Evolutionary conservation across 2,329 filamentous ascomycete species (phyloP).

Genomic region (Zymoseptoria crescenta): DNA sequence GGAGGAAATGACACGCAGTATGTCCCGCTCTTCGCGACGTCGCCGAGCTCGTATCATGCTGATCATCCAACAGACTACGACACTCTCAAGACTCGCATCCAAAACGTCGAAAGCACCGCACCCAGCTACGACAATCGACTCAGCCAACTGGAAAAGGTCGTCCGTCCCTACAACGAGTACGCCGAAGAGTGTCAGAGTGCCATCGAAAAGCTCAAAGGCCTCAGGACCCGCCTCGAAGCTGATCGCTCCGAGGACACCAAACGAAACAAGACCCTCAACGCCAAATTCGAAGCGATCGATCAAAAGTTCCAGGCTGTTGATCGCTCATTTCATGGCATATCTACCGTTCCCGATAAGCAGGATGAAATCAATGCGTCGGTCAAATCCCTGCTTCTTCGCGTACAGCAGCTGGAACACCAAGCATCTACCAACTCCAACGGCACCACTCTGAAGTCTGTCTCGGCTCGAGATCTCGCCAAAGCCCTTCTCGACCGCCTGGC

Average conservation of each 20-base stretch:
- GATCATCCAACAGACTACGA: constrained; percentile 2
- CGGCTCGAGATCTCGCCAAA: neutral
- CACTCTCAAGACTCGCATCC: constrained; percentile 1
- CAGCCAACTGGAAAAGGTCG: neutral
- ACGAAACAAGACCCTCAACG: constrained; percentile 33
- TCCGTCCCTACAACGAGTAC: neutral
- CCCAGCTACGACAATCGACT: neutral
- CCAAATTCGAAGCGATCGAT: constrained; percentile 30
- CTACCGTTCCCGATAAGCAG: neutral
- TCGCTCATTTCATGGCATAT: constrained; percentile 23
- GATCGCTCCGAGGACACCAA: neutral
- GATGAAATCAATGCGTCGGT: neutral
- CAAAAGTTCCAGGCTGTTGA: constrained; percentile 22
- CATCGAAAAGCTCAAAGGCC: constrained; percentile 7
- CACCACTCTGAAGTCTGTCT: neutral
- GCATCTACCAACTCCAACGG: neutral
- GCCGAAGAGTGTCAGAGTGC: neutral
- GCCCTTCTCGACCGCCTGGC: neutral
- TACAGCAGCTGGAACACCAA: neutral
- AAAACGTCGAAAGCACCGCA: neutral
- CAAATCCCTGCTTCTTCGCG: neutral
- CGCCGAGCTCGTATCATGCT: neutral
- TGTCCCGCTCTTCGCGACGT: neutral
- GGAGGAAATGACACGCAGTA: neutral
- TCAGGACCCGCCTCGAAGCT: constrained; percentile 34